Conservation (phyloP, 2,329 filamentous ascomycete species). For the Xylariales sp. region DNA sequence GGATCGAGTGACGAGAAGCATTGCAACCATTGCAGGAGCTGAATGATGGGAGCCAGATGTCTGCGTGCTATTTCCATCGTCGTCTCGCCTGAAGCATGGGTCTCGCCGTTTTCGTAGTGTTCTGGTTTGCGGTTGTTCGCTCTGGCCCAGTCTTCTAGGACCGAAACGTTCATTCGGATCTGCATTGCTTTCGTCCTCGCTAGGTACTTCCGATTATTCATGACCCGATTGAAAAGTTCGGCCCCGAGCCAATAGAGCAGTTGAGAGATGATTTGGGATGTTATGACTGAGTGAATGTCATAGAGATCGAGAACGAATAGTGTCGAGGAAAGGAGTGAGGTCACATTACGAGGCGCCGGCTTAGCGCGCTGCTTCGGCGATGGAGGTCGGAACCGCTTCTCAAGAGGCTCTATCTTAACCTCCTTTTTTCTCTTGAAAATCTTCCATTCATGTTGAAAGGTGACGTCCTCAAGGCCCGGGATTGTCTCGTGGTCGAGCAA, state of each 20-base stretch:
- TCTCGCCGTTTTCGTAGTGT: slow-evolving; percentile 93
- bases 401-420: slow-evolving; percentile 87
- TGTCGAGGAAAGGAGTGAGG: slow-evolving; percentile 92
- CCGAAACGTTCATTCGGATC: slow-evolving; percentile 98
- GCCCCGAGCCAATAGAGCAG: slow-evolving; percentile 96
- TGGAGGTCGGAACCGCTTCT: slow-evolving; percentile 91
- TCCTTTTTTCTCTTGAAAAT: slow-evolving; percentile 92
- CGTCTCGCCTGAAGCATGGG: slow-evolving; percentile 84
- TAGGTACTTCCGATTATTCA: slow-evolving; percentile 94
- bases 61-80: slow-evolving; percentile 85
- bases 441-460: slow-evolving; percentile 99
- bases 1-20: slow-evolving; percentile 91
- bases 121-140: slow-evolving; percentile 94
- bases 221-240: slow-evolving; percentile 96
- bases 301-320: slow-evolving; percentile 98
- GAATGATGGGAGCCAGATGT: slow-evolving; percentile 90
- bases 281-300: slow-evolving; percentile 97
- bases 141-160: slow-evolving; percentile 94
- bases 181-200: slow-evolving; percentile 99
- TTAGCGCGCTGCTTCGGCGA: slow-evolving; percentile 94
- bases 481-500: slow-evolving; percentile 99
- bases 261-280: slow-evolving; percentile 89
- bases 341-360: slow-evolving; percentile 92
- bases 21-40: slow-evolving; percentile 96
- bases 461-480: slow-evolving; percentile 94